Evolutionary conservation across 768 basidiomycete species (phyloP), one percentile per base, ranked within the genome.

Genomic region (Megacollybia marginata): DNA sequence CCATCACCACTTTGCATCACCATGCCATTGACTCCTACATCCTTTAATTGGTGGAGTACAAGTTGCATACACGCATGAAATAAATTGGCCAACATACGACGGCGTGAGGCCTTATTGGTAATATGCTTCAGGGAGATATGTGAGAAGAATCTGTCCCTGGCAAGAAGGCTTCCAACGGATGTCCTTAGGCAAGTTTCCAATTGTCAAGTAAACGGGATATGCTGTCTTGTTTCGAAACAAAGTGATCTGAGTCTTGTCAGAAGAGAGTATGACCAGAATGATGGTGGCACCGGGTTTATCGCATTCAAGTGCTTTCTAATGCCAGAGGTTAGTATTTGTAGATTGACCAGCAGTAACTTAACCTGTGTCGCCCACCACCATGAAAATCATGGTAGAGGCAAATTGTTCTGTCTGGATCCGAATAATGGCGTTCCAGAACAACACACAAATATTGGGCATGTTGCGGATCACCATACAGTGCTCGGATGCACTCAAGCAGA

Each of bases 351-450:
- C 16, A 9, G 4, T 36, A 15, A 15, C 38, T 35, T 48, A 15
- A 23, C 38, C 23, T 28, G 23, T 6, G 23, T 28, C 2, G 23
- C 32, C 65, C 65, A 68, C 67, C 65, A 67, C 66, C 66, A 69
- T 65, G 53, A 55, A 68, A 56, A 20, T 65, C 65, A 49, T 55
- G 51, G 40, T 60, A 68, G 0, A 66, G n/a, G 1, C 56, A 50
- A 1, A 36, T 19, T 4, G 34, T 57, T 2, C 55, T n/a, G 5
- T 61, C 54, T 0, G 35, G 46, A 33, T 66, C 65, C 0, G 54
- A 18, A 46, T 62, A 73, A 43, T 69, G 69, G 5, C 56, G 48
- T 50, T 69, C 69, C 0, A 69, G 69, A 0, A 45, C 45, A 48
- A 64, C 57, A 1, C 59, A 45, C 1, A 71, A 55, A 28, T 64